Evolutionary conservation across 2,329 filamentous ascomycete genomes (phyloP), one percentile per base, ranked within the genome.

Genomic region (Ascochyta lentis): DNA sequence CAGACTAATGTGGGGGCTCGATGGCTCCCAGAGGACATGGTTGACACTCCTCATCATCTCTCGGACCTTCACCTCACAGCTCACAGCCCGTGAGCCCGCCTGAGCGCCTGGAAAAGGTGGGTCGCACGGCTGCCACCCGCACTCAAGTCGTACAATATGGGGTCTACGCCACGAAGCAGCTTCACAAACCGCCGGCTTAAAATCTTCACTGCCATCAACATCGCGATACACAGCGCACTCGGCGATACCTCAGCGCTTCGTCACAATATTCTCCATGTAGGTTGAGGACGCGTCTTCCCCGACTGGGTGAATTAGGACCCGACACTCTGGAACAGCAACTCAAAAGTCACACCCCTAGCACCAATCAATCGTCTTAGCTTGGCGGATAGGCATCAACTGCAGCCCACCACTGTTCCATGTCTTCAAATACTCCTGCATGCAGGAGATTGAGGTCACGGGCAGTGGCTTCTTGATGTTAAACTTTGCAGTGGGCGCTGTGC

Each of bases 351-450:
- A 44, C 13, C 22, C 26, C 12, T 45, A 44, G 27, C 16, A 22
- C 53, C 53, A 56, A 56, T 56, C 47, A 50, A 42, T 12, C 19
- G 19, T 42, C 41, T 37, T 31, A 16, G 46, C 53, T 56, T 56
- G 47, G 53, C 47, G 27, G 47, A 9, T 37, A 22, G 38, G 43
- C 47, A 38, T 42, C 47, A 38, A 27, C 42, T 47, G 53, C 53
- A 38, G 48, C 47, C 53, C 19, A 33, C 37, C 15, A 39, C 46
- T 47, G 46, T 37, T 51, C 41, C 53, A 43, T 38, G 42, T 26
- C 27, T 38, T 33, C 22, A 33, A 38, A 47, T 31, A 19, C 37
- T 51, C 47, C 38, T 43, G 37, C 38, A 33, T 51, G 47, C 42
- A 42, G 47, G 22, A 33, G 42, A 29, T 26, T 31, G 33, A 50